phyloP scores from a whole-genome alignment of 352 stramenopile genomes.

The Globisporangium carolinianum region DNA sequence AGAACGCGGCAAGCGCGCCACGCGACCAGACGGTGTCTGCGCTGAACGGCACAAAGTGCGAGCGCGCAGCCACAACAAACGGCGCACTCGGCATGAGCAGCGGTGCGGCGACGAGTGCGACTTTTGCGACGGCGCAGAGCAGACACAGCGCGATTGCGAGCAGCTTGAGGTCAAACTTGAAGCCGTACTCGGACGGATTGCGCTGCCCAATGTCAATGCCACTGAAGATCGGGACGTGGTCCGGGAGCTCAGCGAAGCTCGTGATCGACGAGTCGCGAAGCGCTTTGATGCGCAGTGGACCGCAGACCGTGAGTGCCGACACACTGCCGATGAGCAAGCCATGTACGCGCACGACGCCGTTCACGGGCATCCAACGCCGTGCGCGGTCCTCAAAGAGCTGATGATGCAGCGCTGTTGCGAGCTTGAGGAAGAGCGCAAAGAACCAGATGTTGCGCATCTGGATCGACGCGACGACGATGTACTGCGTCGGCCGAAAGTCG shows the following conservation, averaged over 20 bases:
- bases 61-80: constrained; percentile 4
- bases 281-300: neutral
- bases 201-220: neutral
- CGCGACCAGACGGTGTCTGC: constrained; percentile 17
- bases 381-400: constrained; percentile 3
- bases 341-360: constrained; percentile 17
- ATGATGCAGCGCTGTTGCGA: neutral
- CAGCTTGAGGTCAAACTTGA: constrained; percentile 12
- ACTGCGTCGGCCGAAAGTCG: constrained; percentile 12
- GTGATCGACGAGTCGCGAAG: constrained; percentile 6
- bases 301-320: constrained; percentile 19
- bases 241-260: constrained; percentile 5
- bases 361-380: constrained; percentile 4
- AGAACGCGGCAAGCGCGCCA: constrained; percentile 7
- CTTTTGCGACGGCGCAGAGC: neutral
- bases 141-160: constrained; percentile 1
- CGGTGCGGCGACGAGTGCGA: neutral
- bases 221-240: neutral
- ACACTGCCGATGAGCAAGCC: constrained; percentile 16
- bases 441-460: constrained; percentile 38
- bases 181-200: constrained; percentile 5
- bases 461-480: constrained; percentile 13
- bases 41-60: constrained; percentile 18
- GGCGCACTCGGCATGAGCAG: neutral
- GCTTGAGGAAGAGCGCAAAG: neutral